phyloP scores from a whole-genome alignment of 495 filamentous ascomycete species.

The Aspergillus panamensis region DNA sequence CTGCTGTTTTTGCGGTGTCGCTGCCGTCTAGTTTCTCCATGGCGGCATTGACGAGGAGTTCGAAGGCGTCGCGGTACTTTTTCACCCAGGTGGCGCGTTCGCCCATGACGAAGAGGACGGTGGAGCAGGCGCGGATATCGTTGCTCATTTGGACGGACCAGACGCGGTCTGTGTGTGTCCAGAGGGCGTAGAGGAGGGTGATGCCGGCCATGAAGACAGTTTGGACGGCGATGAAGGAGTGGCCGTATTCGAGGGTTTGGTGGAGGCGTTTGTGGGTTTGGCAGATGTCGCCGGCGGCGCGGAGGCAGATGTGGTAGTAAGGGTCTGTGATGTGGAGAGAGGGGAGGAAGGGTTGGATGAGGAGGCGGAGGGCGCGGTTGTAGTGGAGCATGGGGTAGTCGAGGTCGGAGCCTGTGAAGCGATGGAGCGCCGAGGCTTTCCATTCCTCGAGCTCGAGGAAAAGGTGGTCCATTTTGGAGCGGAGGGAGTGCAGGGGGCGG shows the following conservation, averaged over 20 bases:
- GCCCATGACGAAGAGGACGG: slow-evolving; percentile 53
- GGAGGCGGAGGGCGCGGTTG: slow-evolving; percentile 47
- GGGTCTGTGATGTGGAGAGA: slow-evolving; percentile 48
- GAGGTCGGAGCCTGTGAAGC: slow-evolving; percentile 38
- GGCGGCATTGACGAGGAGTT: slow-evolving; percentile 50
- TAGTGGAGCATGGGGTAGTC: slow-evolving; percentile 53
- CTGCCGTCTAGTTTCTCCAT: slow-evolving; percentile 51
- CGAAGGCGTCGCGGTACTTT: slow-evolving; percentile 54
- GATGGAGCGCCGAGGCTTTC: slow-evolving; percentile 42
- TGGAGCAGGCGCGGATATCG: slow-evolving; percentile 53
- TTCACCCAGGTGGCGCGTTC: slow-evolving; percentile 51
- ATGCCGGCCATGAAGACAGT: slow-evolving; percentile 55
- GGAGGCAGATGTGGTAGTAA: slow-evolving; percentile 49
- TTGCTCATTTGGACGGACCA: slow-evolving; percentile 54
- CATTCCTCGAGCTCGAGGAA: slow-evolving; percentile 51
- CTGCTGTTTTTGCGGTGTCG: slow-evolving; percentile 35
- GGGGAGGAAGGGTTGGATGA: slow-evolving; percentile 51
- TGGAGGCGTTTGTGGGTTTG: slow-evolving; percentile 53
- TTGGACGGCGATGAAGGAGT: slow-evolving; percentile 54
- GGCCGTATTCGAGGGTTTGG: slow-evolving; percentile 50
- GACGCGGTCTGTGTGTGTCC: slow-evolving; percentile 44
- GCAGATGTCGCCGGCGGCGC: slow-evolving; percentile 50
- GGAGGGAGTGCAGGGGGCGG: slow-evolving; percentile 41
- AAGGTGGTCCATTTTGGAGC: slow-evolving; percentile 47
- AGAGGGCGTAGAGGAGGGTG: slow-evolving; percentile 49